Base-by-base conservation (phyloP, 768 basidiomycete genomes). In the Daedaleopsis nitida region DNA sequence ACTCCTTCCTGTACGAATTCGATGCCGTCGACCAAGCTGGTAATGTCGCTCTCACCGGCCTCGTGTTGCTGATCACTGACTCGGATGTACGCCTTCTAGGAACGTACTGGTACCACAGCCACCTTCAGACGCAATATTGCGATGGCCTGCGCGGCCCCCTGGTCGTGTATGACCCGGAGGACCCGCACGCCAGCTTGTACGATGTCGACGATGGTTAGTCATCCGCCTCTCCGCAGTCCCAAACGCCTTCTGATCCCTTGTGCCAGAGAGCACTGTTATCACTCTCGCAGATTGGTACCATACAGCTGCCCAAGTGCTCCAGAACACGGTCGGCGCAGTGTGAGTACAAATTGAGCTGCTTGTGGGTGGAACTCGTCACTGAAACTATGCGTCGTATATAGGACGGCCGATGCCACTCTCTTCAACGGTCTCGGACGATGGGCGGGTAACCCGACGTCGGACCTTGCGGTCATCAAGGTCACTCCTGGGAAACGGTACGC, bases 351-450 rank as follows among this genome's bases (percentile, higher is more conserved):
- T 12, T 42, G 11, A 61, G 24, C 57, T 57, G 11, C n/a, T 13
- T 24, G 17, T 17, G 44, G n/a, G 17, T 10, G 16, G 23, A 11
- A 55, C 9, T 51, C 55, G 12, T 16, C 44, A 19, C n/a, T 51
- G 16, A 55, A 59, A 52, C n/a, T n/a, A n/a, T 68, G 34, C 37
- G 59, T 42, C 38, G 24, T 35, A 35, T 67, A 62, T 35, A 64
- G 59, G 6, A 58, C 60, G 11, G 51, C 78, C 5, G 72, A 74
- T 58, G 53, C 77, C 3, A 76, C 76, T 1, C 64, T 82, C 11
- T 79, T 83, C 62, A 83, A 83, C 55, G 82, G 82, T 7, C 70
- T 74, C 12, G 83, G 83, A 23, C 78, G 81, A 35, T 79, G 72
- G 60, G 45, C 35, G 35, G 65, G 62, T 9, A 73, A 78, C 45